Evolutionary conservation across 768 basidiomycete species (phyloP).

Genomic region (Phylloporus rhodoxanthus): DNA sequence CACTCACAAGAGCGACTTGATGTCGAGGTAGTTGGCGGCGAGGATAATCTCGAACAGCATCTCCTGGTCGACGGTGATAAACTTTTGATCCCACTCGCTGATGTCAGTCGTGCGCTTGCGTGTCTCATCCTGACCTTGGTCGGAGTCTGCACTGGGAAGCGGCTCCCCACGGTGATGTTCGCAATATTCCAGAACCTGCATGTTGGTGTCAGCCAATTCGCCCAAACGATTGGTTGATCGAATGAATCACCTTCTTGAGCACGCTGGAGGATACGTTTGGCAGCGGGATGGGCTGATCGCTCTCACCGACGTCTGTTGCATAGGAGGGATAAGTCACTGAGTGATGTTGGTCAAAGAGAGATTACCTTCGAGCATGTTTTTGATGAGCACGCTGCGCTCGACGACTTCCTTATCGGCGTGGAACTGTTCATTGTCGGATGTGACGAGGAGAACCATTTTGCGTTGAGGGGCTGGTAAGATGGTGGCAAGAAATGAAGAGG

Average conservation of each 20-base stretch:
- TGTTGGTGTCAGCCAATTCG: neutral
- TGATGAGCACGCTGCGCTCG: slow-evolving; percentile 93
- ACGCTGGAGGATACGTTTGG: slow-evolving; percentile 93
- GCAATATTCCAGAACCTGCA: slow-evolving; percentile 97
- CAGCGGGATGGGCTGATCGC: slow-evolving; percentile 88
- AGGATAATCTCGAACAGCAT: slow-evolving; percentile 99
- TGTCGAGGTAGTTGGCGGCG: slow-evolving; percentile 99
- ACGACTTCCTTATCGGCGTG: slow-evolving; percentile 90
- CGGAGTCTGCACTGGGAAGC: slow-evolving; percentile 78
- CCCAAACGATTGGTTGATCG: slow-evolving; percentile 1
- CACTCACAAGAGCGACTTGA: slow-evolving; percentile 92
- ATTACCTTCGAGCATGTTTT: slow-evolving; percentile 98
- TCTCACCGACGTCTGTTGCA: slow-evolving; percentile 81
- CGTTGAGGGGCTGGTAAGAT: slow-evolving; percentile 8
- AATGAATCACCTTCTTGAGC: slow-evolving; percentile 70
- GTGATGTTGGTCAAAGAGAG: neutral
- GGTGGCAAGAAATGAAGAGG: neutral
- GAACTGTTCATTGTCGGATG: slow-evolving; percentile 95
- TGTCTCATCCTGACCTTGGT: slow-evolving; percentile 84
- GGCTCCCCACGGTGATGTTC: slow-evolving; percentile 98
- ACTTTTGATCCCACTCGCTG: slow-evolving; percentile 98
- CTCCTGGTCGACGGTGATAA: slow-evolving; percentile 97
- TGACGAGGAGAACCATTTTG: slow-evolving; percentile 79
- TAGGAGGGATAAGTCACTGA: neutral
- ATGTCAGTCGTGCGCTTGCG: slow-evolving; percentile 98